phyloP scores from a whole-genome alignment of 2,329 filamentous ascomycete species.

The Canariomyces notabilis region DNA sequence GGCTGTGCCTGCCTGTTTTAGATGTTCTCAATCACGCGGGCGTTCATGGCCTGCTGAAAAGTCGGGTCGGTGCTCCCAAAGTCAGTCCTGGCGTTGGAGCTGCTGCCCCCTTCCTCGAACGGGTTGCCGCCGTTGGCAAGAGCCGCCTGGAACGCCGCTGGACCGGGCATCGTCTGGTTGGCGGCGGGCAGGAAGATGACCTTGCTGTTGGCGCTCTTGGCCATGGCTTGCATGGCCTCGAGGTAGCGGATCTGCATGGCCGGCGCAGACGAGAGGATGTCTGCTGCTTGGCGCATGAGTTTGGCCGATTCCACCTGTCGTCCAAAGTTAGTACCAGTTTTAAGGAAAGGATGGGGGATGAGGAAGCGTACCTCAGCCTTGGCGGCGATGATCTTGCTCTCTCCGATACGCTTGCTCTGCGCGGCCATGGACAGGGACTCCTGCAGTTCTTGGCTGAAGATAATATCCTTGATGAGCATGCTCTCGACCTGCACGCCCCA shows the following conservation, averaged over 20 bases:
- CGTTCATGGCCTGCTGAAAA: constrained; percentile 77
- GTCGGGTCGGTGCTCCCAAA: constrained; percentile 52
- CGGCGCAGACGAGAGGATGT: constrained; percentile 84
- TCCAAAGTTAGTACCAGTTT: neutral
- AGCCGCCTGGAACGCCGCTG: constrained; percentile 38
- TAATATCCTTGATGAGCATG: constrained; percentile 99
- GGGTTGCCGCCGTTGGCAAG: constrained; percentile 32
- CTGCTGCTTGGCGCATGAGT: constrained; percentile 86
- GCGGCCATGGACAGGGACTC: constrained; percentile 97
- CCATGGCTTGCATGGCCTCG: constrained; percentile 98
- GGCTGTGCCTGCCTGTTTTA: constrained; percentile 48
- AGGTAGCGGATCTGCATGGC: constrained; percentile 99
- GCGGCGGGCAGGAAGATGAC: constrained; percentile 74
- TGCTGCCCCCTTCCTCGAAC: constrained; percentile 40
- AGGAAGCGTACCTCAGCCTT: constrained; percentile 66
- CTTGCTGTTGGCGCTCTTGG: constrained; percentile 84
- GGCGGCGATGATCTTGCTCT: constrained; percentile 96
- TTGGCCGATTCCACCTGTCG: constrained; percentile 80
- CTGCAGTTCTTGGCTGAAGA: constrained; percentile 93
- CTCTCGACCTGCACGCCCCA: constrained; percentile 97
- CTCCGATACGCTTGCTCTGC: constrained; percentile 96
- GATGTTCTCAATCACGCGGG: constrained; percentile 80
- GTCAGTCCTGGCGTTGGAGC: constrained; percentile 44
- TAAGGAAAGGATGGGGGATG: neutral
- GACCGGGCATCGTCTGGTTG: constrained; percentile 54